Evolutionary conservation across 228 moss, liverwort and hornwort genomes (phyloP).

Genomic region (Sphagnum magellanicum): DNA sequence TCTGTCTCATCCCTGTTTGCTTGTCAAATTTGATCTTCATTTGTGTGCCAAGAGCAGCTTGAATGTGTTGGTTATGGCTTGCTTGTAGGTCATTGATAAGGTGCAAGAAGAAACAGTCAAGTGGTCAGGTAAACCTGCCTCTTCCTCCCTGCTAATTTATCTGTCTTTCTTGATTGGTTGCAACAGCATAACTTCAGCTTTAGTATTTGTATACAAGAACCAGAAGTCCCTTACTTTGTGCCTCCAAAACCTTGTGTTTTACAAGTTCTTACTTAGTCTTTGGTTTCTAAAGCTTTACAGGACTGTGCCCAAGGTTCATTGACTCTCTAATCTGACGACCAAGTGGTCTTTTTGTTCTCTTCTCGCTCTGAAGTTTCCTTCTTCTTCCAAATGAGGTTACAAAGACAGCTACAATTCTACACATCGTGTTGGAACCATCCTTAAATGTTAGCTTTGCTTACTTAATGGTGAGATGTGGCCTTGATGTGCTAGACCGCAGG

Average conservation of each 20-base stretch:
- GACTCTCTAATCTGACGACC: no score
- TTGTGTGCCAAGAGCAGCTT: no score
- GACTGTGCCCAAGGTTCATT: no score
- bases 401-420: no score
- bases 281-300: no score
- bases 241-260: no score
- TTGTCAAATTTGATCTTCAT: no score
- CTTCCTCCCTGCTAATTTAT: not conserved
- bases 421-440: no score
- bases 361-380: no score
- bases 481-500: slow-evolving; percentile 47
- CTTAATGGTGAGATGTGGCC: no score
- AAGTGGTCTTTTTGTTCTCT: not conserved
- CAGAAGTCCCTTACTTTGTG: not conserved
- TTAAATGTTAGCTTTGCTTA: no score
- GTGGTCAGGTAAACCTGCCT: slow-evolving; percentile 50
- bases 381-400: not conserved
- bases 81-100: slow-evolving; percentile 77
- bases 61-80: not conserved
- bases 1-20: not conserved
- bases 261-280: no score
- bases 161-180: not conserved
- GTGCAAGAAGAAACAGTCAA: slow-evolving; percentile 90
- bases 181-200: not conserved
- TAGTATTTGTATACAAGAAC: not conserved